These are phyloP conservation scores for Miscanthus lutarioriparius DNA, from an alignment of 176 grass and related monocot species.

Conservation along the genomic window DNA sequence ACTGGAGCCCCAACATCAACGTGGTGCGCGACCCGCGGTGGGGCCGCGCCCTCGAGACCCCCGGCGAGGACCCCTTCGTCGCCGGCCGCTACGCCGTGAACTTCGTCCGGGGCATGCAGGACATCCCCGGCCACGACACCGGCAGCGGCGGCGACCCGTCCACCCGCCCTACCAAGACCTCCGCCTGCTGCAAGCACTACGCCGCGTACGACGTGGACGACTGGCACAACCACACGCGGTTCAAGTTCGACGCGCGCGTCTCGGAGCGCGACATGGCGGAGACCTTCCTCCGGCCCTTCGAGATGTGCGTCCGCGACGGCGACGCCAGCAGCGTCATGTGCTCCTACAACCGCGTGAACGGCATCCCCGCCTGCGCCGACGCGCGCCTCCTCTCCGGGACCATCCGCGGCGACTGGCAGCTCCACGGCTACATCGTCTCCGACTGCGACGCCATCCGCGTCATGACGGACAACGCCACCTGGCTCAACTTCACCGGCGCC, in stretches of 20 bases:
- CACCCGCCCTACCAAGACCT: constrained; percentile 29
- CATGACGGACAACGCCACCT: no score
- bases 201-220: constrained; percentile 42
- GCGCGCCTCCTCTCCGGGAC: constrained; percentile 29
- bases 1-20: no score
- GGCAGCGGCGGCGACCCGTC: not conserved
- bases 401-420: constrained; percentile 43
- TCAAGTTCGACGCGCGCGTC: constrained; percentile 42
- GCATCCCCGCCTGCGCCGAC: constrained; percentile 38
- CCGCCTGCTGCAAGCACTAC: constrained; percentile 55
- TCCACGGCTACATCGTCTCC: constrained; percentile 68
- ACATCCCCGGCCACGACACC: not conserved
- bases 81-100: constrained; percentile 35
- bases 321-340: constrained; percentile 46
- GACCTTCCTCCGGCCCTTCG: constrained; percentile 43
- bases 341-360: constrained; percentile 52
- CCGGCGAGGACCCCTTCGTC: constrained; percentile 44
- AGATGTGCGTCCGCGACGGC: constrained; percentile 43
- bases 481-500: no score
- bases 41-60: constrained; percentile 42
- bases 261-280: constrained; percentile 45
- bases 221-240: constrained; percentile 34
- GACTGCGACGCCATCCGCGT: constrained; percentile 47
- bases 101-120: constrained; percentile 45
- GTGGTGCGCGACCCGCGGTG: no score